These are phyloP conservation scores for Microbotryomycetes sp. DNA, from an alignment of 1,284 basidiomycete species.

Conservation along the genomic window DNA sequence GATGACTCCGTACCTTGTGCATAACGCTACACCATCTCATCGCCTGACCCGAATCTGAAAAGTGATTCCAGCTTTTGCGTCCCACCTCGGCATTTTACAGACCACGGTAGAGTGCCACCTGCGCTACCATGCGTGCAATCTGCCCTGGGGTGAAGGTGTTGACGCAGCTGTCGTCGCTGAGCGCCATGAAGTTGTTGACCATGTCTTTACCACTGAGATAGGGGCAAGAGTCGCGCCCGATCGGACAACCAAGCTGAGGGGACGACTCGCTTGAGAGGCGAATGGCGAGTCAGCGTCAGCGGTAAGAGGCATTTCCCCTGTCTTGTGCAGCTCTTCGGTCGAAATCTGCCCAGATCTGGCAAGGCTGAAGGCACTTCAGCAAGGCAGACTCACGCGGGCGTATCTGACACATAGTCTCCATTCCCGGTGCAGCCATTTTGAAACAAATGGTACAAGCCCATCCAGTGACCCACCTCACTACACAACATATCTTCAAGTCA, in stretches of 20 bases:
- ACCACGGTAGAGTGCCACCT: conserved; percentile 49
- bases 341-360: too few species aligned
- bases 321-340: too few species aligned
- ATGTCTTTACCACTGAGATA: conserved; percentile 45
- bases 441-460: conserved; percentile 54
- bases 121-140: conserved; percentile 43
- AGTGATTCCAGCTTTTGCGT: too few species aligned
- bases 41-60: too few species aligned
- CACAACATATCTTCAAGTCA: too few species aligned
- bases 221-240: conserved; percentile 48
- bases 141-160: conserved; percentile 49
- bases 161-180: conserved; percentile 48
- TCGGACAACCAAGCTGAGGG: conserved; percentile 50
- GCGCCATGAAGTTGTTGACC: conserved; percentile 47
- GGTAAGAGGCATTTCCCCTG: too few species aligned
- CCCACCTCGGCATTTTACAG: conserved; percentile 36
- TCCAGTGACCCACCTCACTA: too few species aligned
- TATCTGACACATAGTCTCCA: conserved; percentile 51
- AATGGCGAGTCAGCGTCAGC: too few species aligned
- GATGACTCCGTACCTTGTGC: too few species aligned
- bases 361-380: too few species aligned
- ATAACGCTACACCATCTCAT: too few species aligned
- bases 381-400: conserved; percentile 48
- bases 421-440: conserved; percentile 51
- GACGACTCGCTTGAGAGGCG: conserved; percentile 44